Conservation (phyloP, 1,284 basidiomycete genomes). For the Trichosporon inkin region DNA sequence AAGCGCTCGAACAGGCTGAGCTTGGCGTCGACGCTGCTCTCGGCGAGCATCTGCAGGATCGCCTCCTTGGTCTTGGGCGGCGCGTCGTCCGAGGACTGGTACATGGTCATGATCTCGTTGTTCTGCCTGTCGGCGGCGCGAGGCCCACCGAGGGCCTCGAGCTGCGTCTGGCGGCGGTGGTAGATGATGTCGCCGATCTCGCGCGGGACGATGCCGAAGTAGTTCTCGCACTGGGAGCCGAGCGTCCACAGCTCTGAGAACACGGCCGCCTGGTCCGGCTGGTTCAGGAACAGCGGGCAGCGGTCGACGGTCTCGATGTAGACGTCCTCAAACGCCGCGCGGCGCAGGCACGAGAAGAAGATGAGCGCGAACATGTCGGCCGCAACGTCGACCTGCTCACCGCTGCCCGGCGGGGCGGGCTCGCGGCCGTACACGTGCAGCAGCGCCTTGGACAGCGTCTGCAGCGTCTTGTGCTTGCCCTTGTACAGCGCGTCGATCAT, state of each 20-base stretch:
- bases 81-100: constrained; percentile 6
- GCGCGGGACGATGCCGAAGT: constrained; percentile 18
- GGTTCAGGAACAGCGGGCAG: constrained; percentile 14
- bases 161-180: constrained; percentile 8
- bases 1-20: constrained; percentile 9
- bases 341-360: constrained; percentile 17
- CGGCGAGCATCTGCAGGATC: constrained; percentile 14
- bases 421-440: constrained; percentile 7
- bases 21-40: constrained; percentile 11
- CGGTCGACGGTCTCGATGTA: constrained; percentile 19
- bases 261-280: constrained; percentile 17
- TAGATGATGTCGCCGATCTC: constrained; percentile 18
- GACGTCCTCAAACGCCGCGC: constrained; percentile 20
- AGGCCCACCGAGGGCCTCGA: constrained; percentile 9
- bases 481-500: constrained; percentile 16
- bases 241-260: constrained; percentile 20
- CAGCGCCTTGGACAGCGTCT: not conserved
- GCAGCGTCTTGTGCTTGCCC: constrained; percentile 11
- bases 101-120: constrained; percentile 22
- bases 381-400: constrained; percentile 10
- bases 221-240: constrained; percentile 20
- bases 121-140: constrained; percentile 4
- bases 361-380: constrained; percentile 18
- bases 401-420: not conserved
- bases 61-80: constrained; percentile 1